Conservation (phyloP, 2,329 filamentous ascomycete genomes). For the Ceratocystis lukuohia region DNA sequence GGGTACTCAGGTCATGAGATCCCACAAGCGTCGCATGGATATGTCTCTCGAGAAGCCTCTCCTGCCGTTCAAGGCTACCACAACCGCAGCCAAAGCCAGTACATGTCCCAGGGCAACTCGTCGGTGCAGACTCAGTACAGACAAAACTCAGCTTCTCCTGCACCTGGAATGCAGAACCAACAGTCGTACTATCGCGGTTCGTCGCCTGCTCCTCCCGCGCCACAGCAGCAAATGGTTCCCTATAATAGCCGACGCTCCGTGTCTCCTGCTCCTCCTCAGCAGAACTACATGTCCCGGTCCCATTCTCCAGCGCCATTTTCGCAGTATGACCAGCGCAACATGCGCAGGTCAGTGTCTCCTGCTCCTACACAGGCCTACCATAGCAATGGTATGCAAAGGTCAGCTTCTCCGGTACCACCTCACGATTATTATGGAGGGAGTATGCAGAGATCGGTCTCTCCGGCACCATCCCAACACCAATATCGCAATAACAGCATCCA, state of each 20-base stretch:
- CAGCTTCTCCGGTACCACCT: conserved; percentile 29
- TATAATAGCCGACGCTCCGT: conserved; percentile 23
- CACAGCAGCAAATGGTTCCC: conserved; percentile 15
- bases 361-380: conserved; percentile 16
- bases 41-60: conserved; percentile 22
- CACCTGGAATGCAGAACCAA: conserved; percentile 24
- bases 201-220: conserved; percentile 28
- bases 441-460: conserved; percentile 18
- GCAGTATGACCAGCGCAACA: conserved; percentile 20
- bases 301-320: conserved; percentile 24
- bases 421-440: conserved; percentile 23
- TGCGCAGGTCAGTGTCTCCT: conserved; percentile 17
- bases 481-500: conserved; percentile 15
- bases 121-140: conserved; percentile 24
- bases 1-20: conserved; percentile 21
- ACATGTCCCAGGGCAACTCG: conserved; percentile 23
- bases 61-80: conserved; percentile 26
- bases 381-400: conserved; percentile 24
- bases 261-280: conserved; percentile 18
- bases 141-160: conserved; percentile 25
- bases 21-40: conserved; percentile 23
- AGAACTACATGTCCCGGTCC: conserved; percentile 16
- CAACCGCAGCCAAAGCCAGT: conserved; percentile 16
- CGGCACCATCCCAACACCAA: conserved; percentile 17
- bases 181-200: conserved; percentile 27